Evolutionary conservation across 306 rosid genomes (phyloP).

Genomic region (Glycine soja): DNA sequence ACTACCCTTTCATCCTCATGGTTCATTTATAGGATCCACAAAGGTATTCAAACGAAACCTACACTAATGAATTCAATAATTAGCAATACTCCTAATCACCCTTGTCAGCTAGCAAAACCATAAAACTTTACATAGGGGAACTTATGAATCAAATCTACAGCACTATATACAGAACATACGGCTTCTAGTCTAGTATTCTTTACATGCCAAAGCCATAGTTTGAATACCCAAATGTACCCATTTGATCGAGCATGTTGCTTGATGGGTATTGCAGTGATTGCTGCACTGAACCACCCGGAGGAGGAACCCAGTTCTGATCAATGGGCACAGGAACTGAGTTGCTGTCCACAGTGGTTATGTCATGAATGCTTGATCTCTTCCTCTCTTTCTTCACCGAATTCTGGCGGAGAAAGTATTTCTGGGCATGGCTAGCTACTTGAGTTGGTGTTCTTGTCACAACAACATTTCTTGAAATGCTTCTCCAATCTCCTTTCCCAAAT

Average conservation of each 20-base stretch:
- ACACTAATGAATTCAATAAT: constrained; percentile 44
- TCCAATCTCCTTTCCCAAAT: constrained; percentile 97
- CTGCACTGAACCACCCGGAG: constrained; percentile 47
- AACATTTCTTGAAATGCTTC: constrained; percentile 89
- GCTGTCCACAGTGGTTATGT: constrained; percentile 76
- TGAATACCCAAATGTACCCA: constrained; percentile 61
- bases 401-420: constrained; percentile 87
- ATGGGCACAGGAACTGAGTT: constrained; percentile 48
- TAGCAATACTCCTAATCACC: constrained; percentile 44
- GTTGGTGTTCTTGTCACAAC: constrained; percentile 92
- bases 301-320: constrained; percentile 69
- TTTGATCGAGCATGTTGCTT: constrained; percentile 43
- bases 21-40: constrained; percentile 24
- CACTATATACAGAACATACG: constrained; percentile 31
- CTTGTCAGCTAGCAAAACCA: constrained; percentile 45
- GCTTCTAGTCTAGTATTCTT: constrained; percentile 50
- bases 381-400: constrained; percentile 77
- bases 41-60: constrained; percentile 43
- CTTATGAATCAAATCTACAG: constrained; percentile 25
- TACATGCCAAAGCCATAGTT: constrained; percentile 47
- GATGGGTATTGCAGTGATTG: constrained; percentile 54
- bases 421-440: constrained; percentile 98
- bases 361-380: constrained; percentile 93
- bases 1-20: constrained; percentile 28
- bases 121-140: constrained; percentile 48